A percentile compares a stretch with the other conserved stretches of the same genome.
Conservation (phyloP, 371 early-diverging fungal genomes). For the Apophysomyces trapeziformis region DNA sequence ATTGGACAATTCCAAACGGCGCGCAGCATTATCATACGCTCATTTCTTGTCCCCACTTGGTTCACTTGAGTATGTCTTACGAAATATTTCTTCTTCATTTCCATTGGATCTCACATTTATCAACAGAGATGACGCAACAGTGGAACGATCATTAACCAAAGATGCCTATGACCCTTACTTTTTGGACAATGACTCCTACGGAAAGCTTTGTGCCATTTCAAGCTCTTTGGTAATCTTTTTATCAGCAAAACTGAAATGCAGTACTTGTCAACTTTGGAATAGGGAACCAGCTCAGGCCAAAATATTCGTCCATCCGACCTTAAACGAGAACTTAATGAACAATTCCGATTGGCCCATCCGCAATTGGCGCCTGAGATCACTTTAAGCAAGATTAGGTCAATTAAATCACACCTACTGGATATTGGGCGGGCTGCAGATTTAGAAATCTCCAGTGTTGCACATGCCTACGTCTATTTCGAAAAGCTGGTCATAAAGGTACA, state of each 20-base stretch:
- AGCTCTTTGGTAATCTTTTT: constrained; percentile 34
- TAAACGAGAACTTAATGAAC: constrained; percentile 75
- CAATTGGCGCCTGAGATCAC: constrained; percentile 74
- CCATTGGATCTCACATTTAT: neutral
- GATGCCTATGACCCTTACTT: constrained; percentile 60
- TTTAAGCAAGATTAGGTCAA: constrained; percentile 76
- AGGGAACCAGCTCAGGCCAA: constrained; percentile 74
- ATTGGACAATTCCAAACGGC: constrained; percentile 38
- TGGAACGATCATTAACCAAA: constrained; percentile 6
- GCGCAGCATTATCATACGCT: constrained; percentile 49
- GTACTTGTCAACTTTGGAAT: neutral
- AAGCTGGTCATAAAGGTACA: constrained; percentile 79
- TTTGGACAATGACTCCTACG: constrained; percentile 63
- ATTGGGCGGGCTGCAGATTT: constrained; percentile 60
- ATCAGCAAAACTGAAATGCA: neutral
- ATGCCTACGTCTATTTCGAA: constrained; percentile 91
- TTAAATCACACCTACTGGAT: constrained; percentile 70
- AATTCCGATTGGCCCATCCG: constrained; percentile 78
- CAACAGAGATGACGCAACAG: constrained; percentile 20
- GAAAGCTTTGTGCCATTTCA: constrained; percentile 30
- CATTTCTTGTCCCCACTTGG: constrained; percentile 45
- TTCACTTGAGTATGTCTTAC: constrained; percentile 38
- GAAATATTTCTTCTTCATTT: neutral
- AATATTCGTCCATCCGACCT: constrained; percentile 57
- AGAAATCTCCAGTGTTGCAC: constrained; percentile 90